These are phyloP conservation scores for Puccinia coronata DNA, from an alignment of 1,284 basidiomycete species.

Conservation along the genomic window DNA sequence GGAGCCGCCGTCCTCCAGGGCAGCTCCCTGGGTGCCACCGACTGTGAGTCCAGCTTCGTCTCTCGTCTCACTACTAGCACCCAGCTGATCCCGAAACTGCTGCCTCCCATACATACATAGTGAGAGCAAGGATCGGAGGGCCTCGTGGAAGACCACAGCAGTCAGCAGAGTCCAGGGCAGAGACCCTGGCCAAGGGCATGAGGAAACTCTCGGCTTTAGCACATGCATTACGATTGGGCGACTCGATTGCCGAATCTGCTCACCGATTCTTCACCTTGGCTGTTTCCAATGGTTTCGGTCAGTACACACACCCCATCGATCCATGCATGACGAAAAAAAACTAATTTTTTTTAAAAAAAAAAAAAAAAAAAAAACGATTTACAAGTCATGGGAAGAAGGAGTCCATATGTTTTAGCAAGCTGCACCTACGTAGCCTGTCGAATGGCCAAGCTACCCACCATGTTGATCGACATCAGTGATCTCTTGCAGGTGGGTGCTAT, in stretches of 20 bases:
- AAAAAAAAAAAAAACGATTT: too few relatives aligned
- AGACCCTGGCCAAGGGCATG: slow-evolving; percentile 64
- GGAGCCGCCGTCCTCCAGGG: slow-evolving; percentile 96
- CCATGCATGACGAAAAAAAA: too few relatives aligned
- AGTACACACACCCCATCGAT: too few relatives aligned
- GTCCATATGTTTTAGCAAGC: slow-evolving; percentile 88
- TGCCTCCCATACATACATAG: slow-evolving; percentile 60
- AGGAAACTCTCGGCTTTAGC: slow-evolving; percentile 80
- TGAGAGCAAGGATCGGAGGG: slow-evolving; percentile 74
- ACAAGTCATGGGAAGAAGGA: slow-evolving; percentile 70
- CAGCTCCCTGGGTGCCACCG: slow-evolving; percentile 85
- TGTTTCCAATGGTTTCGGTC: slow-evolving; percentile 68
- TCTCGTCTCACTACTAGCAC: too few relatives aligned
- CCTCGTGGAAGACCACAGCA: slow-evolving; percentile 65
- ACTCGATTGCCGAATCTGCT: slow-evolving; percentile 76
- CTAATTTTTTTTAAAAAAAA: too few relatives aligned
- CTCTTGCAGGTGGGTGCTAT: slow-evolving; percentile 70
- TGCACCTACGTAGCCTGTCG: slow-evolving; percentile 94
- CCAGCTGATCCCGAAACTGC: not conserved
- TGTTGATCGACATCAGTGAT: slow-evolving; percentile 98
- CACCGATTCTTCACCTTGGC: slow-evolving; percentile 89
- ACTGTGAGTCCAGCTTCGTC: too few relatives aligned
- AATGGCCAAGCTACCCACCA: slow-evolving; percentile 83
- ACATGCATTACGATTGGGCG: slow-evolving; percentile 73
- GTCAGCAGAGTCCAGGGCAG: slow-evolving; percentile 11